Conservation (phyloP, 2,329 filamentous ascomycete species). For the Pseudogymnoascus verrucosus region DNA sequence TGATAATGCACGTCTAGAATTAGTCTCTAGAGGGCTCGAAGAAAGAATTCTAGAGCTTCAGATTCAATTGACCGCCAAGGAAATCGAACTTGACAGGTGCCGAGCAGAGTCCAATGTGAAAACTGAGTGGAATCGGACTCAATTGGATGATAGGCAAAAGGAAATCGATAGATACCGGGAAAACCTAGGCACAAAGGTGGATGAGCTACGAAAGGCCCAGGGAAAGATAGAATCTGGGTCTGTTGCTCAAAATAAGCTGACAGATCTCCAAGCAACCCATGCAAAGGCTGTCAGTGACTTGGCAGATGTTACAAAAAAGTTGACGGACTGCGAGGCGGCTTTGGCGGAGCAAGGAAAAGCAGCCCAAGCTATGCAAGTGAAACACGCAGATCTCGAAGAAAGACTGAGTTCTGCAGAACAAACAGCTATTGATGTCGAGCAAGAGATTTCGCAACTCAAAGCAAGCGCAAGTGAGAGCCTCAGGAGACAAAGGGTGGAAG, state of each 20-base stretch:
- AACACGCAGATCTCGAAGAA: neutral
- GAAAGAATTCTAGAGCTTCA: neutral
- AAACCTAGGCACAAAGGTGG: neutral
- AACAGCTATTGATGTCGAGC: neutral
- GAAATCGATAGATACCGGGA: neutral
- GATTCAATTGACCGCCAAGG: neutral
- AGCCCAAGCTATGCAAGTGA: neutral
- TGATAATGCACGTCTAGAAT: neutral
- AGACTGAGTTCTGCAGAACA: neutral
- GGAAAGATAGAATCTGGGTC: neutral
- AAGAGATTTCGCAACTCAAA: neutral
- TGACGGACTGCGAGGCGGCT: neutral
- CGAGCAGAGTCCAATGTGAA: neutral
- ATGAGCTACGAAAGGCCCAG: neutral
- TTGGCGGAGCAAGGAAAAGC: neutral
- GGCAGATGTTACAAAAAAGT: neutral
- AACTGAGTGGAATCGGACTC: neutral
- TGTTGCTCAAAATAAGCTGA: neutral
- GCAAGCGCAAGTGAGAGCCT: neutral
- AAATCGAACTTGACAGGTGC: neutral
- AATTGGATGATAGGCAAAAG: neutral
- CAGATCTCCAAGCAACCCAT: neutral
- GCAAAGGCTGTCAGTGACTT: neutral
- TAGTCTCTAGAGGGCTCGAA: neutral
- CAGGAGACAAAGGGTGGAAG: neutral